A percentile compares a stretch with the other conserved stretches of the same genome.
Evolutionary conservation across 2,329 filamentous ascomycete species (phyloP).

Genomic region (Fonsecaea pedrosoi): DNA sequence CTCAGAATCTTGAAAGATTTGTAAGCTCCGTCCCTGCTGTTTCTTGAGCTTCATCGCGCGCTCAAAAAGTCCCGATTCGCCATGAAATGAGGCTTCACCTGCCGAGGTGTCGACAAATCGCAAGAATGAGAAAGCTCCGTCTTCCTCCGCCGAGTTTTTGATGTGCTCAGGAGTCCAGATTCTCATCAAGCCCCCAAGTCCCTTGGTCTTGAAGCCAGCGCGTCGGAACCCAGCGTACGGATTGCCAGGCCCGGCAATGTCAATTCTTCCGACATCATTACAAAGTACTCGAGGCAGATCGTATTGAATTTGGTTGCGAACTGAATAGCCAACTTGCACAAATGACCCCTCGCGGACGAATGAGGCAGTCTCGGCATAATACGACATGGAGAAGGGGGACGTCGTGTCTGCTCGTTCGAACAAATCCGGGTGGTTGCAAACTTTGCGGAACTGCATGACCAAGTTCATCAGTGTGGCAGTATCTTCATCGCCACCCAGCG

Average conservation of each 20-base stretch:
- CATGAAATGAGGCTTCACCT: slow-evolving; percentile 72
- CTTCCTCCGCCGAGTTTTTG: slow-evolving; percentile 64
- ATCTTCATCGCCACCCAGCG: slow-evolving; percentile 90
- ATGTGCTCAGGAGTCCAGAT: slow-evolving; percentile 86
- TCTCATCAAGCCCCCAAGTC: slow-evolving; percentile 82
- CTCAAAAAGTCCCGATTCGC: slow-evolving; percentile 73
- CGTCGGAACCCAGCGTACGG: slow-evolving; percentile 60
- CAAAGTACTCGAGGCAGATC: slow-evolving; percentile 81
- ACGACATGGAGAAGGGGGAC: slow-evolving; percentile 81
- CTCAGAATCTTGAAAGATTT: slow-evolving; percentile 65
- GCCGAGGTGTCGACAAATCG: slow-evolving; percentile 81
- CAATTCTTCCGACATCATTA: slow-evolving; percentile 76
- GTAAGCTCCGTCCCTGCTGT: slow-evolving; percentile 68
- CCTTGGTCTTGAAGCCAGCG: slow-evolving; percentile 75
- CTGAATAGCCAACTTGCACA: slow-evolving; percentile 84
- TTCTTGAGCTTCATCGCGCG: slow-evolving; percentile 72
- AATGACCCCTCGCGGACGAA: slow-evolving; percentile 87
- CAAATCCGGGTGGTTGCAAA: slow-evolving; percentile 96
- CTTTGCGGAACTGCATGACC: slow-evolving; percentile 99
- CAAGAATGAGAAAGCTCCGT: slow-evolving; percentile 79
- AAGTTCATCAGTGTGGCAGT: slow-evolving; percentile 98
- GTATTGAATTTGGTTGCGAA: slow-evolving; percentile 84
- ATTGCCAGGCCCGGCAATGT: slow-evolving; percentile 76
- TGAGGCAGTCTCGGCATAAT: slow-evolving; percentile 92
- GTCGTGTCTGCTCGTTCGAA: slow-evolving; percentile 93